These are phyloP conservation scores for Periconia sp. DNA, from an alignment of 2,329 filamentous ascomycete genomes.

Conservation along the genomic window DNA sequence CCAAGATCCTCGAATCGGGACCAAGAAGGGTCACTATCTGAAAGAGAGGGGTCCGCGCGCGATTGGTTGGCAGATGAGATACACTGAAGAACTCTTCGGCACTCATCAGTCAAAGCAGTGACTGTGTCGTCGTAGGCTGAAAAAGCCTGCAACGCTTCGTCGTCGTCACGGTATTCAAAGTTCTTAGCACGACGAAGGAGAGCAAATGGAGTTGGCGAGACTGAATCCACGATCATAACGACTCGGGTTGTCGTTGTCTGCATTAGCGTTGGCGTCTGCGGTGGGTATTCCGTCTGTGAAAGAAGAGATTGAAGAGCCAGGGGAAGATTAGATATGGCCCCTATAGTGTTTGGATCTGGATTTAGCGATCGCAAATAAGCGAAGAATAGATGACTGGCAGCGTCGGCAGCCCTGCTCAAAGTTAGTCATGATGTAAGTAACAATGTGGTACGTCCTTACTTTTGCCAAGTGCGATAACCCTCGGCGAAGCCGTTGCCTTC, in stretches of 20 bases:
- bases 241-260: slow-evolving; percentile 83
- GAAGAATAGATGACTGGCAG: slow-evolving; percentile 96
- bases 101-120: slow-evolving; percentile 87
- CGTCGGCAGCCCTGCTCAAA: slow-evolving; percentile 76
- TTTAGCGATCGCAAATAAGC: slow-evolving; percentile 89
- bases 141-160: slow-evolving; percentile 80
- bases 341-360: slow-evolving; percentile 71
- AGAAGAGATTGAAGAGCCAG: slow-evolving; percentile 89
- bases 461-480: slow-evolving; percentile 86
- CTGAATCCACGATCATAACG: slow-evolving; percentile 93
- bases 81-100: slow-evolving; percentile 82
- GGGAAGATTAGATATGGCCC: slow-evolving; percentile 81
- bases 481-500: slow-evolving; percentile 90
- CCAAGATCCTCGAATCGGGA: slow-evolving; percentile 95
- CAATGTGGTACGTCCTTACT: slow-evolving; percentile 52
- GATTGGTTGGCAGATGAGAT: slow-evolving; percentile 87
- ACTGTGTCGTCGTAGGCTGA: slow-evolving; percentile 88
- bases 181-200: slow-evolving; percentile 87
- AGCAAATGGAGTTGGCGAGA: slow-evolving; percentile 92
- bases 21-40: slow-evolving; percentile 77
- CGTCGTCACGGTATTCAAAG: slow-evolving; percentile 91
- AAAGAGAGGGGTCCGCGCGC: slow-evolving; percentile 49
- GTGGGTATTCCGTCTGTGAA: slow-evolving; percentile 92
- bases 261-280: slow-evolving; percentile 73
- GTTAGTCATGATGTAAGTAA: slow-evolving; percentile 27